A percentile compares a stretch with the other conserved stretches of the same genome.
Conservation (phyloP, 177 flowering plant genomes). For the Vitis hybrid region DNA sequence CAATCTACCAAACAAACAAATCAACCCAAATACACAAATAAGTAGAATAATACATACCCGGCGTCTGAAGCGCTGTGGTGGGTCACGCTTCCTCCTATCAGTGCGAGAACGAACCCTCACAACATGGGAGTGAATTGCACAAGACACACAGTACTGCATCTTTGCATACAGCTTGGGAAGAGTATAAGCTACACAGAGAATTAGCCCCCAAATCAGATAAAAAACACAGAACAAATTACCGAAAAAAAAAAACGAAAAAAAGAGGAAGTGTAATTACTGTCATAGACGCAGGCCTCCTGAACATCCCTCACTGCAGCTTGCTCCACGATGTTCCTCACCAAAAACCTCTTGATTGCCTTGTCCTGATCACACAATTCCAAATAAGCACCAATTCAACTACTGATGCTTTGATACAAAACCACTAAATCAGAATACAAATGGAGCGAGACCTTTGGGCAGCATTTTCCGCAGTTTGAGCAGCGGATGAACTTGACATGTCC, state of each 20-base stretch:
- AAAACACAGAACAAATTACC: background rate
- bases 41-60: slow-evolving; percentile 40
- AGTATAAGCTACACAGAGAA: slow-evolving; percentile 45
- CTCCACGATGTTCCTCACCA: slow-evolving; percentile 57
- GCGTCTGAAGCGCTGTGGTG: slow-evolving; percentile 90
- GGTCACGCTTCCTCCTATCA: slow-evolving; percentile 78
- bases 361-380: slow-evolving; percentile 24
- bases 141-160: slow-evolving; percentile 94
- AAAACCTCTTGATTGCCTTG: slow-evolving; percentile 54
- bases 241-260: background rate
- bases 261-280: slow-evolving; percentile 19
- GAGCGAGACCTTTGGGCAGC: slow-evolving; percentile 83
- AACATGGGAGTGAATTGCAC: slow-evolving; percentile 94
- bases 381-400: too few species aligned
- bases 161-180: slow-evolving; percentile 93
- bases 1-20: background rate
- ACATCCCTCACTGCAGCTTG: slow-evolving; percentile 56
- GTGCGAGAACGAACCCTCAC: slow-evolving; percentile 89
- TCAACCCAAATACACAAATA: background rate
- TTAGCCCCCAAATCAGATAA: background rate
- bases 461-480: slow-evolving; percentile 95
- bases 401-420: background rate
- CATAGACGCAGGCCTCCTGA: slow-evolving; percentile 54
- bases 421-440: background rate
- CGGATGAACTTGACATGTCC: slow-evolving; percentile 90